phyloP scores from a whole-genome alignment of 805 yeast genomes.

The Candida andamanensis region DNA sequence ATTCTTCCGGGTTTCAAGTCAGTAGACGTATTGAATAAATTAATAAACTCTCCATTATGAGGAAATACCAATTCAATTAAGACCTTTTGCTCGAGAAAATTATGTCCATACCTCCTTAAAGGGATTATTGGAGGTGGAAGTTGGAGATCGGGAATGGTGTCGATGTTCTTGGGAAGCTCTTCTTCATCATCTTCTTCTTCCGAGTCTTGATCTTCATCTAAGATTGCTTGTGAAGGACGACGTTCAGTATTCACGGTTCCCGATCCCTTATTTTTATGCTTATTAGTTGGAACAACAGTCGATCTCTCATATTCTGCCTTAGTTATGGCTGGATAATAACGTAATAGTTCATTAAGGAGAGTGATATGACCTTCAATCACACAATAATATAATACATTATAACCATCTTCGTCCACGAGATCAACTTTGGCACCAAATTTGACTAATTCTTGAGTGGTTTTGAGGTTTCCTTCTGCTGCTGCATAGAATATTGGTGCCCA shows the following conservation, averaged over 20 bases:
- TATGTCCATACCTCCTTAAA: slow-evolving; percentile 89
- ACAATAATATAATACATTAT: slow-evolving; percentile 80
- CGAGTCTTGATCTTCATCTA: slow-evolving; percentile 15
- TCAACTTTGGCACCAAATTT: slow-evolving; percentile 66
- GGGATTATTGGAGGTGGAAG: slow-evolving; percentile 97
- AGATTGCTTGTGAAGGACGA: slow-evolving; percentile 19
- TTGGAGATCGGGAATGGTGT: slow-evolving; percentile 82
- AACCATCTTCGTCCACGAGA: slow-evolving; percentile 72
- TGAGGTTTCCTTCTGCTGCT: slow-evolving; percentile 74
- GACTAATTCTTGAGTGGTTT: slow-evolving; percentile 66
- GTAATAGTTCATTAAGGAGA: slow-evolving; percentile 67
- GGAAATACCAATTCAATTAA: slow-evolving; percentile 73
- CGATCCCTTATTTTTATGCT: background rate
- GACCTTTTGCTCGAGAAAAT: slow-evolving; percentile 85
- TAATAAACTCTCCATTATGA: slow-evolving; percentile 41
- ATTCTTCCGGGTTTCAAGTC: slow-evolving; percentile 70
- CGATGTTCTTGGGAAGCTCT: slow-evolving; percentile 38
- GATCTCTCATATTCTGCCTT: slow-evolving; percentile 4
- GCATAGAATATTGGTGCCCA: slow-evolving; percentile 96
- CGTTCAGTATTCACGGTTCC: no score
- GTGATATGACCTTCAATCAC: slow-evolving; percentile 89
- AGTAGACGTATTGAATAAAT: slow-evolving; percentile 37
- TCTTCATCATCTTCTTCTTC: slow-evolving; percentile 38
- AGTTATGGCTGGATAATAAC: slow-evolving; percentile 20
- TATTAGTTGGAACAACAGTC: slow-evolving; percentile 2